Evolutionary conservation across 495 filamentous ascomycete species (phyloP), one percentile per base, ranked within the genome.

Genomic region (Aspergillus biplanus): DNA sequence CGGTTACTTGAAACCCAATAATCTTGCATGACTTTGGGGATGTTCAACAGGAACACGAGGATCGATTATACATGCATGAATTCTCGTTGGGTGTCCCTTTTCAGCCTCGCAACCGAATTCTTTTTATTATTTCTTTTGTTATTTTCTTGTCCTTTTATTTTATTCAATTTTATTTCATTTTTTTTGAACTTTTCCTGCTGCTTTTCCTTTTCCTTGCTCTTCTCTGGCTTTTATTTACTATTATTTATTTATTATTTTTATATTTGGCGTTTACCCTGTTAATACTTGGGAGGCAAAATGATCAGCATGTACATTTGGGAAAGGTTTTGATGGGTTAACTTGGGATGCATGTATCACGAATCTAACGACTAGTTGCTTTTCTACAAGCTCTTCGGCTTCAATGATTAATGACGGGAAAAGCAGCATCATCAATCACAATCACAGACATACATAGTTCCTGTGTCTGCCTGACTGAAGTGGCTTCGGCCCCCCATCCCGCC

Each of bases 41-140:
- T 54, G 58, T 62, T 54, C 56, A 16, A 66, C 64, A 66, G 58
- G 35, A 62, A 66, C 64, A 61, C 54, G 59, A 62, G 64, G 64
- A 53, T 66, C 35, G 52, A 48, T 35, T 44, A 16, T 59, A 58
- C 56, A 46, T 59, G 62, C 48, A 64, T 64, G 54, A 35, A 65
- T 58, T 56, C 35, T 42, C 53, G 62, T 62, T 63, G 64, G 64
- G 21, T 66, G 18, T 52, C 21, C 21, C 21, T 27, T 42, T 58
- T 65, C 49, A 62, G 56, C 62, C 50, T 65, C 49, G 57, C 59
- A 54, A 12, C 52, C 52, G 49, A 27, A 39, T 42, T 59, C 52
- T 52, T 47, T 59, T 56, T 63, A n/a, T 61, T 52, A 8, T 7
- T 44, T 18, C n/a, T 62, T 49, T 49, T 50, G 56, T 52, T 56